These are phyloP conservation scores for Noccaea caerulescens DNA, from an alignment of 345 rosid species.

Conservation along the genomic window DNA sequence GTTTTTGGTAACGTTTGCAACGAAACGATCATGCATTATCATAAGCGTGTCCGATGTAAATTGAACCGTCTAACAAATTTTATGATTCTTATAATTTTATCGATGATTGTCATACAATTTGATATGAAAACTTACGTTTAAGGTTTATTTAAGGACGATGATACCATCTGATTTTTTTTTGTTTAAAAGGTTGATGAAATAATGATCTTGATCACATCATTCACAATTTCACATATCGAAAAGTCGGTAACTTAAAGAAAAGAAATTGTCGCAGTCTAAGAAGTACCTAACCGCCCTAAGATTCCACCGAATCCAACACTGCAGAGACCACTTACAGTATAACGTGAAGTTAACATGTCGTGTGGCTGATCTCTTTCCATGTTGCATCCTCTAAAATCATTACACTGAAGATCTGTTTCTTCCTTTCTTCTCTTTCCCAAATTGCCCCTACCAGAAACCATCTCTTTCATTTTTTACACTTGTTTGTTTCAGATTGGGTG, in stretches of 20 bases:
- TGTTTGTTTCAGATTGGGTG: neutral
- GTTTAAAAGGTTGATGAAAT: neutral
- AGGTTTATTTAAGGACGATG: neutral
- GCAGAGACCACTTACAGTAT: conserved; percentile 23
- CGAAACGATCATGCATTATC: too few relatives aligned
- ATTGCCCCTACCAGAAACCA: conserved; percentile 20
- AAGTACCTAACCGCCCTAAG: conserved; percentile 29
- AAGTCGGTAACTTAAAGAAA: neutral
- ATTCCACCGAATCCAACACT: conserved; percentile 37
- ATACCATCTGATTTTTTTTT: neutral
- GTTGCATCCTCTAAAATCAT: conserved; percentile 32
- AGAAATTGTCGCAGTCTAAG: conserved; percentile 14
- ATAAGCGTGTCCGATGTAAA: neutral
- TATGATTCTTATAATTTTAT: neutral
- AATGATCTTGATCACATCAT: conserved; percentile 14
- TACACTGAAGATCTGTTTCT: neutral
- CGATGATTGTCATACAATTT: neutral
- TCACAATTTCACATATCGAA: neutral
- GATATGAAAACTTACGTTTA: neutral
- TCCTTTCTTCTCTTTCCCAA: conserved; percentile 24
- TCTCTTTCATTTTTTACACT: neutral
- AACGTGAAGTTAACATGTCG: conserved; percentile 23
- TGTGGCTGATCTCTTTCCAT: conserved; percentile 34
- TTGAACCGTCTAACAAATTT: neutral
- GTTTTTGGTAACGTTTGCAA: too few relatives aligned